Base-by-base conservation (phyloP, 192 early-diverging fungal species). In the Diversispora eburnea region DNA sequence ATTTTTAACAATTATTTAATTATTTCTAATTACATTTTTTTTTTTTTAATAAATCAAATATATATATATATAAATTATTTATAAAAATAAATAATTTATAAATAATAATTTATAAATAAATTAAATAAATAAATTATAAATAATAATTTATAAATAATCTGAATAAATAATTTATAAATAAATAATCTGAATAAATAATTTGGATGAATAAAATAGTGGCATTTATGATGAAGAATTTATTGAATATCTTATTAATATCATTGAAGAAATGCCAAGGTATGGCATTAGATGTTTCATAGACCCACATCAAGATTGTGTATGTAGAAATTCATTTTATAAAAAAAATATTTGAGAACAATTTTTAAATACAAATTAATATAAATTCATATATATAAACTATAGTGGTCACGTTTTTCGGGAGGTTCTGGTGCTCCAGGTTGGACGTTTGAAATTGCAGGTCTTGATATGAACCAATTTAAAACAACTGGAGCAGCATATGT, bases 281-380 rank as follows among this genome's bases (percentile, higher is more conserved):
- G 93, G 91, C 7, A 87, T 95, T 70, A 88, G 90, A 72, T 92
- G 91, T 74, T 91, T 95, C 49, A 92, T 95, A 63, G 90, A 95
- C 81, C 93, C 93, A 7, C 93, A 95, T 78, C 93, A 95, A 76
- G 93, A 95, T 77, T 90, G 89, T 22, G 87, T 89, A 82, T 75
- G 72, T 41, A 22, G 2, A 15, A 43, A 61, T 12, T 51, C 2
- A 10, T 47, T 20, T 58, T 25, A 0, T n/a, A 33, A 12, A 25
- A 12, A 25, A 22, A 2, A 3, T 25, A 22, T 4, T 12, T 25
- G 19, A 58, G 7, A 25, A 10, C 5, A 58, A 56, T 52, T 52
- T 52, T 8, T 0, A 8, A 52, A 52, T 52, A 15, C 51, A 52
- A 52, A 56, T 5, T 20, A 22, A 9, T 22, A 59, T 59, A 59